Percentiles rank a stretch among this genome's conserved stretches.
These are phyloP conservation scores for Xylaria sp. DNA, from an alignment of 2,329 filamentous ascomycete genomes.

Conservation along the genomic window DNA sequence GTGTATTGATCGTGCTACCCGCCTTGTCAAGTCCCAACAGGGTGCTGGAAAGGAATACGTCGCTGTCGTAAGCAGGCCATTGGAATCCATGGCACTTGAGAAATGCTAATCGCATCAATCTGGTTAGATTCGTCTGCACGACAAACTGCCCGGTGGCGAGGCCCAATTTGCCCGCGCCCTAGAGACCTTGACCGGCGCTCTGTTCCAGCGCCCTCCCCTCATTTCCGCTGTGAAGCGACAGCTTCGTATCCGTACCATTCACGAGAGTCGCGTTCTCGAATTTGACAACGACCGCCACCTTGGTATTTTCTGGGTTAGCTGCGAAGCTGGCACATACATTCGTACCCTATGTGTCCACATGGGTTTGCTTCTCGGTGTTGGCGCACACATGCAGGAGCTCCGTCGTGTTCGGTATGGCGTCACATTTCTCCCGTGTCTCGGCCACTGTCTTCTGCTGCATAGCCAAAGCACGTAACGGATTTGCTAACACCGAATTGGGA, in stretches of 20 bases:
- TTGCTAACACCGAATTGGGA: constrained; percentile 1
- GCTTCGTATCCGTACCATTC: constrained; percentile 94
- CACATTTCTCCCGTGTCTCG: neutral
- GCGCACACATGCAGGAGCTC: constrained; percentile 97
- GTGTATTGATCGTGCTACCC: constrained; percentile 85
- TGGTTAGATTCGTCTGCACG: constrained; percentile 71
- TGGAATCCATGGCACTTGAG: neutral
- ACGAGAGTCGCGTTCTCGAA: constrained; percentile 94
- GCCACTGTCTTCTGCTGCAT: neutral
- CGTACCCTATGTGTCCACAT: constrained; percentile 65
- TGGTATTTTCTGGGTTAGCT: constrained; percentile 98
- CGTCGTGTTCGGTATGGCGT: constrained; percentile 66
- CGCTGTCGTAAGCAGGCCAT: constrained; percentile 50
- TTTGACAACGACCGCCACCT: constrained; percentile 98
- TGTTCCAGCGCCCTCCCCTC: constrained; percentile 93
- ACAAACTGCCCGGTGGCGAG: constrained; percentile 89
- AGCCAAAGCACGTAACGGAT: neutral
- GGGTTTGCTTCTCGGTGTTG: constrained; percentile 69
- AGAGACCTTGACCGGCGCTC: constrained; percentile 90
- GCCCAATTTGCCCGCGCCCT: constrained; percentile 88
- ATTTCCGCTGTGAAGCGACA: constrained; percentile 99
- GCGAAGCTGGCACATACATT: constrained; percentile 97
- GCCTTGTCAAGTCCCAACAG: constrained; percentile 97
- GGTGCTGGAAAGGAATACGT: constrained; percentile 99
- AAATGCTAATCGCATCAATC: neutral